Percentiles rank a stretch among this genome's conserved stretches.
Conservation (phyloP, 139 green algal genomes). For the Auxenochlorella protothecoides region DNA sequence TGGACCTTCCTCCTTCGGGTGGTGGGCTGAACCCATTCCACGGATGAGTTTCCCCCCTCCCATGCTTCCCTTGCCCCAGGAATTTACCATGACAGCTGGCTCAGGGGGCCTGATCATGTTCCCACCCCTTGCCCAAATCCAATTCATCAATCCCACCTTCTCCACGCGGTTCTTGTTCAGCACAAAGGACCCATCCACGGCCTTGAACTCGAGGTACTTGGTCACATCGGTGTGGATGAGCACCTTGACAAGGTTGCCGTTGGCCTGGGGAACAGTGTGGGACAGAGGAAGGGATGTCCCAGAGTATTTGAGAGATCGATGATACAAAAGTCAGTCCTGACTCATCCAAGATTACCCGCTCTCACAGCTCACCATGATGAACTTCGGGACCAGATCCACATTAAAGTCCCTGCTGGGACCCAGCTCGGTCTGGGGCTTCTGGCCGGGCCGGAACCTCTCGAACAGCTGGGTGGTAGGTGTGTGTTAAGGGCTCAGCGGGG, state of each 20-base stretch:
- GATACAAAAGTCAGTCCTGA: too few species aligned
- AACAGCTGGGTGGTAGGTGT: slow-evolving; percentile 59
- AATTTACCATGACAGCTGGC: too few species aligned
- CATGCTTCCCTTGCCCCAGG: not conserved
- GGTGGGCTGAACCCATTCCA: too few species aligned
- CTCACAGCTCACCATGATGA: slow-evolving; percentile 80
- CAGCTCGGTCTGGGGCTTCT: slow-evolving; percentile 49
- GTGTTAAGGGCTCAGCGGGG: too few species aligned
- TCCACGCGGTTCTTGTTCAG: slow-evolving; percentile 79
- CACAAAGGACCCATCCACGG: slow-evolving; percentile 91
- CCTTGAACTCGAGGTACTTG: slow-evolving; percentile 99
- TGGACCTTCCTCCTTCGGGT: too few species aligned
- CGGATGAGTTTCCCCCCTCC: not conserved
- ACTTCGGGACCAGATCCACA: slow-evolving; percentile 97
- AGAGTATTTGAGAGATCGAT: too few species aligned
- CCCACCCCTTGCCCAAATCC: not conserved
- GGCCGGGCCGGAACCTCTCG: slow-evolving; percentile 74
- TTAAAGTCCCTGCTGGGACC: slow-evolving; percentile 92
- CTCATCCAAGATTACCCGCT: too few species aligned
- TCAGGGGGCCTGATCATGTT: too few species aligned
- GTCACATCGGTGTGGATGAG: slow-evolving; percentile 95
- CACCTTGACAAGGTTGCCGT: slow-evolving; percentile 76
- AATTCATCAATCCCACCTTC: slow-evolving; percentile 37
- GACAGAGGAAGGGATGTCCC: not conserved
- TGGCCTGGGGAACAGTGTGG: slow-evolving; percentile 8